A percentile compares a stretch with the other conserved stretches of the same genome.
phyloP scores from a whole-genome alignment of 495 filamentous ascomycete genomes.

The Aspergillus kassunensis region DNA sequence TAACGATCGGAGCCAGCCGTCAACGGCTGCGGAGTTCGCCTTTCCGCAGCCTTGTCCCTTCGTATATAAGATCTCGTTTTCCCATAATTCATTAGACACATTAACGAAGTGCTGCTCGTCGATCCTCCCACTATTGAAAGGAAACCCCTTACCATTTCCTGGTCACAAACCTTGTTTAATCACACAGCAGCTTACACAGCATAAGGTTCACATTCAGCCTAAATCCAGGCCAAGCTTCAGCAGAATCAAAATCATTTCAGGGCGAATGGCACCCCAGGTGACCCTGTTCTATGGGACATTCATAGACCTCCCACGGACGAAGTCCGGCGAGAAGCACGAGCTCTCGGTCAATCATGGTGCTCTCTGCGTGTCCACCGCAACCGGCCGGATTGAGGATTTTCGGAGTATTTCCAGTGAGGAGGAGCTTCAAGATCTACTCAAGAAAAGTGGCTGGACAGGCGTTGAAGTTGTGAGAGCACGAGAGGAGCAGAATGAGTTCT shows the following conservation, averaged over 20 bases:
- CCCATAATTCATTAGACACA: not conserved
- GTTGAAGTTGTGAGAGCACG: slow-evolving; percentile 25
- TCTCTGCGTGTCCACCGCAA: slow-evolving; percentile 57
- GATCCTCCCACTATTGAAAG: not conserved
- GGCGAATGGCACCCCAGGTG: slow-evolving; percentile 13
- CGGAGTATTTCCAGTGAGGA: slow-evolving; percentile 32
- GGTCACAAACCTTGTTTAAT: no score
- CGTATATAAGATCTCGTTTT: not conserved
- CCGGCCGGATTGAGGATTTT: slow-evolving; percentile 56
- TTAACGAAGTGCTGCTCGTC: not conserved
- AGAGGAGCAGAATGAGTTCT: slow-evolving; percentile 56
- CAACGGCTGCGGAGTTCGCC: slow-evolving; percentile 7
- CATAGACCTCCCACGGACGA: slow-evolving; percentile 35
- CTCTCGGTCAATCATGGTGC: slow-evolving; percentile 49
- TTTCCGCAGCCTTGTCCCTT: not conserved
- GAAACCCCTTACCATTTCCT: no score
- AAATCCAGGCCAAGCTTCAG: not conserved
- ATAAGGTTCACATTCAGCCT: not conserved
- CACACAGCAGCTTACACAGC: not conserved
- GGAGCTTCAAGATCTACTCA: slow-evolving; percentile 37
- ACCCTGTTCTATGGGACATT: slow-evolving; percentile 47
- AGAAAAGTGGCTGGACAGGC: slow-evolving; percentile 42
- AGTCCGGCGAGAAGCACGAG: slow-evolving; percentile 17
- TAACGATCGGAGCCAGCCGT: slow-evolving; percentile 8
- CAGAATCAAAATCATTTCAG: not conserved